Base-by-base conservation (phyloP, 345 rosid species). In the Linum tenue region DNA sequence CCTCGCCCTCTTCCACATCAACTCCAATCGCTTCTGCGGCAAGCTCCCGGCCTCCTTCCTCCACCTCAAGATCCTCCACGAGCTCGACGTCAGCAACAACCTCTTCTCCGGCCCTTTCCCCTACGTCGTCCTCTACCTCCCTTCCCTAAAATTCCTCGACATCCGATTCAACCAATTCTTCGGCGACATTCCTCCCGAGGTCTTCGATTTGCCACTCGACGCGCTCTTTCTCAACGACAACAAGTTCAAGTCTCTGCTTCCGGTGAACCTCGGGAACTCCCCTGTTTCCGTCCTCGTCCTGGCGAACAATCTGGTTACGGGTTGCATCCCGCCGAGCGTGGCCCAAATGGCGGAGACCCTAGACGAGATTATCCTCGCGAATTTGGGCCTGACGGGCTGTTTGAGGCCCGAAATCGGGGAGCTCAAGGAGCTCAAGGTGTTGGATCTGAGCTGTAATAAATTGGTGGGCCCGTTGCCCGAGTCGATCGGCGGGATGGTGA, bases 161-260 rank as follows among this genome's bases (percentile, higher is more conserved):
- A 77, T 89, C 55, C 76, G 96, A 75, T 89, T 39, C 69, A 92
- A 92, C 41, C 70, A 72, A 37, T 89, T 84, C 77, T 39, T 69
- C 17, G 96, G 96, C 5, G 63, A 62, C 5, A 75, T 89, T 61
- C 98, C 92, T 4, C 59, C 80, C 1, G 53, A 75, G 40, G 74
- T 92, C 51, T 92, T 87, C 60, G 85, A 89, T 64, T 44, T 84
- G 62, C 76, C 81, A 42, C 95, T 92, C 4, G 98, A 92, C 39
- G 96, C 98, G 2, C 69, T 92, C 57, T 92, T 92, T 70, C 75
- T 92, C 55, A 92, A 92, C 78, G 60, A 84, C 86, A 92, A 92
- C 76, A 82, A 82, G n/a, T 92, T 92, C 74, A 71, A 56, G 59
- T 83, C 87, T 16, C 62, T 83, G 9, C 5, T 89, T 48, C 98